phyloP scores from a whole-genome alignment of 2,329 filamentous ascomycete genomes.

The Talaromyces albobiverticillius region DNA sequence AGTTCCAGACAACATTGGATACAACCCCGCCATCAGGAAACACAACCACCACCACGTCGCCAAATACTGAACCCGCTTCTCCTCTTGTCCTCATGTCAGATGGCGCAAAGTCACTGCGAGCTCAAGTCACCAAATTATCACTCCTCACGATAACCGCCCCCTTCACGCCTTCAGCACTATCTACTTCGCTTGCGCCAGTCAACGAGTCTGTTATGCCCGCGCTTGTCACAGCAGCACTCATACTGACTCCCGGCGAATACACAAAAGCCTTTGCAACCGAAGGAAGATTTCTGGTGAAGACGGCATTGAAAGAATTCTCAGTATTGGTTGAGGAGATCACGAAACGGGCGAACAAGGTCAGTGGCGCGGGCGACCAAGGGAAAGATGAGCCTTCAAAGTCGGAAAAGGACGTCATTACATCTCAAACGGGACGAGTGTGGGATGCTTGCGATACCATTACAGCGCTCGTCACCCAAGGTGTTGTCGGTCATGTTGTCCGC shows the following conservation, averaged over 20 bases:
- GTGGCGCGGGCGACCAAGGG: no score
- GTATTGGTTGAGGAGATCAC: constrained; percentile 60
- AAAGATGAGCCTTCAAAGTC: constrained; percentile 26
- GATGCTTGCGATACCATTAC: constrained; percentile 73
- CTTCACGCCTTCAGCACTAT: constrained; percentile 75
- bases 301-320: constrained; percentile 62
- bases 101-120: constrained; percentile 69
- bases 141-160: constrained; percentile 83
- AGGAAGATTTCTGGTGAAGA: constrained; percentile 57
- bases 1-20: constrained; percentile 39
- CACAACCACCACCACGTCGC: constrained; percentile 8
- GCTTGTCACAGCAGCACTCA: constrained; percentile 67
- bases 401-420: constrained; percentile 55
- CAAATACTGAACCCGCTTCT: constrained; percentile 27
- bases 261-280: constrained; percentile 64
- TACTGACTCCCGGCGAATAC: constrained; percentile 61
- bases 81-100: constrained; percentile 68
- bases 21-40: constrained; percentile 17
- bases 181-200: constrained; percentile 69
- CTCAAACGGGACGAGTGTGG: constrained; percentile 77
- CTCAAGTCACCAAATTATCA: constrained; percentile 83
- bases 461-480: constrained; percentile 62
- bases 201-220: constrained; percentile 70
- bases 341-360: constrained; percentile 40
- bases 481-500: constrained; percentile 66